phyloP scores from a whole-genome alignment of 1,284 basidiomycete genomes.

The Inonotus hispidus region DNA sequence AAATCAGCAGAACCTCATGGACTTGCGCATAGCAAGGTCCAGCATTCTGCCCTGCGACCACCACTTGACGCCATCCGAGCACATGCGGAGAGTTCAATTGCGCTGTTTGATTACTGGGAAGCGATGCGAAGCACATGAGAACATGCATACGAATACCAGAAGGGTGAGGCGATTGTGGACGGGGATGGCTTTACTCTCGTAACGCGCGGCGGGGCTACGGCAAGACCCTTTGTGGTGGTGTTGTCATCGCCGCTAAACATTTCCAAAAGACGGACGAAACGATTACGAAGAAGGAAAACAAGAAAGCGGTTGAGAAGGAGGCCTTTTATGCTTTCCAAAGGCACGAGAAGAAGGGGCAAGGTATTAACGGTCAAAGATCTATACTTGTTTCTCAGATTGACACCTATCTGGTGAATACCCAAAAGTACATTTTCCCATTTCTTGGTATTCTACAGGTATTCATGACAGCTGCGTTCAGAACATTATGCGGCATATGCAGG shows the following conservation, averaged over 20 bases:
- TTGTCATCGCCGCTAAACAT: conserved; percentile 68
- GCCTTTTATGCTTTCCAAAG: conserved; percentile 86
- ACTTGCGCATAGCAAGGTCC: conserved; percentile 59
- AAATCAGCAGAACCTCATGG: conserved; percentile 54
- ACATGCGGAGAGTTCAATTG: conserved; percentile 75
- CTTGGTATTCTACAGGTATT: background rate
- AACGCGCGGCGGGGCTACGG: conserved; percentile 85
- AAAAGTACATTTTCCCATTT: background rate
- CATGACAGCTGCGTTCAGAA: background rate
- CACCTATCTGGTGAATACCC: background rate
- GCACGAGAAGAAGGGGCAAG: conserved; percentile 80
- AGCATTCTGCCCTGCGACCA: conserved; percentile 64
- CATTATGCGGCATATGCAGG: conserved; percentile 18
- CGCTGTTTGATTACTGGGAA: conserved; percentile 67
- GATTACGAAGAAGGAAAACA: conserved; percentile 41
- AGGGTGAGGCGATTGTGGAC: conserved; percentile 82
- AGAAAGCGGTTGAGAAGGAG: conserved; percentile 68
- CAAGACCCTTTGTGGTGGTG: conserved; percentile 75
- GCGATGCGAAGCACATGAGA: conserved; percentile 58
- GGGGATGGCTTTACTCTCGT: conserved; percentile 92
- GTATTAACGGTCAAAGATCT: conserved; percentile 38
- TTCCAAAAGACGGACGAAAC: conserved; percentile 55
- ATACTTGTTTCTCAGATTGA: conserved; percentile 2
- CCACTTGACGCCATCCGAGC: conserved; percentile 63
- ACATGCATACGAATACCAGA: conserved; percentile 52